These are phyloP conservation scores for Pyrenochaeta sp. DNA, from an alignment of 2,329 filamentous ascomycete species.

Conservation along the genomic window DNA sequence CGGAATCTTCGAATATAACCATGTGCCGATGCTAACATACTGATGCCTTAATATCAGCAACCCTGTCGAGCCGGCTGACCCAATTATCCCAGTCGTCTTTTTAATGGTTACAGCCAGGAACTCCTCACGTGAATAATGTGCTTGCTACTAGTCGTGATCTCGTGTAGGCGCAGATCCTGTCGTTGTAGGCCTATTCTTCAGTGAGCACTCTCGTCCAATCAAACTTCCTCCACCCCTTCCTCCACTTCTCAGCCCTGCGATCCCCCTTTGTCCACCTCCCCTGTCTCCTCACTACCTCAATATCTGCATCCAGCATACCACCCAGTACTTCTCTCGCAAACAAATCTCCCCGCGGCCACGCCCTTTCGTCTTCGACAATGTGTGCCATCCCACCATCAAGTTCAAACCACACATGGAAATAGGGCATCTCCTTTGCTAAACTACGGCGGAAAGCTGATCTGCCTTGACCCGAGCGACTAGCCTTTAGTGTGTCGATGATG, in stretches of 20 bases:
- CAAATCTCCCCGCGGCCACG: constrained; percentile 89
- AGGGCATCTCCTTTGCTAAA: constrained; percentile 94
- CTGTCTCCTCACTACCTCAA: constrained; percentile 87
- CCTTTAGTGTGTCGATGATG: constrained; percentile 83
- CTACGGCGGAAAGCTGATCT: constrained; percentile 81
- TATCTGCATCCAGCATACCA: constrained; percentile 85
- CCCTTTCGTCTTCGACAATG: constrained; percentile 82
- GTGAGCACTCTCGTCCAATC: constrained; percentile 79
- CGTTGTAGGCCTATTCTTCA: constrained; percentile 56
- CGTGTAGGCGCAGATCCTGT: no score
- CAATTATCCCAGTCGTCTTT: no score
- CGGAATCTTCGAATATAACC: not conserved
- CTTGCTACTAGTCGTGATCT: no score
- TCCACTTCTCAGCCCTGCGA: constrained; percentile 75
- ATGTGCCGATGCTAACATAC: not conserved
- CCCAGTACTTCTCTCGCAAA: constrained; percentile 93
- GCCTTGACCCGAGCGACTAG: constrained; percentile 72
- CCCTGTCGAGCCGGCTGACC: not conserved
- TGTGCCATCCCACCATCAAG: constrained; percentile 93
- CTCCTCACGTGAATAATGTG: no score
- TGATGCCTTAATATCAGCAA: not conserved
- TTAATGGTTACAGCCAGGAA: no score
- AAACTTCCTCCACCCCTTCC: constrained; percentile 87
- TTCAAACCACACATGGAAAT: constrained; percentile 95
- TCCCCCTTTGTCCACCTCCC: constrained; percentile 80